phyloP scores from a whole-genome alignment of 2,329 filamentous ascomycete genomes.

The Penicillium sp. region DNA sequence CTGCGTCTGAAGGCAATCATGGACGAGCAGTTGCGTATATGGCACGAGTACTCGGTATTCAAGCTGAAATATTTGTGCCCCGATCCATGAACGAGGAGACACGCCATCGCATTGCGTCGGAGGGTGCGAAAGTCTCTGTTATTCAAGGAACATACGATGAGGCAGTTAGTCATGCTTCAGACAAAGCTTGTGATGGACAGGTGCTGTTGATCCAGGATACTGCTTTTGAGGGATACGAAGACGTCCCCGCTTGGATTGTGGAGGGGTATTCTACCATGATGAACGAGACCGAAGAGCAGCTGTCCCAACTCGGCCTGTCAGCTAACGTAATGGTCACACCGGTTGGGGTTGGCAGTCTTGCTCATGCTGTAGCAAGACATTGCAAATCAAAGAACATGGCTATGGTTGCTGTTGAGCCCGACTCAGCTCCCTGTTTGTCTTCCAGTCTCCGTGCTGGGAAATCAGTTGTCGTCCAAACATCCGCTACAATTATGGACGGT shows the following conservation, averaged over 20 bases:
- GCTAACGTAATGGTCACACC: constrained; percentile 61
- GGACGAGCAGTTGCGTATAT: constrained; percentile 71
- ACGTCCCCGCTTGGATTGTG: constrained; percentile 71
- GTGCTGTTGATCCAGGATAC: constrained; percentile 68
- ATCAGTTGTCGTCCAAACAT: constrained; percentile 54
- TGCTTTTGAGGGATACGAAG: constrained; percentile 64
- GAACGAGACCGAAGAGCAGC: constrained; percentile 64
- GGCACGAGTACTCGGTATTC: constrained; percentile 58
- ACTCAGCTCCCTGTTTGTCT: constrained; percentile 58
- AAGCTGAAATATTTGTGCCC: constrained; percentile 63
- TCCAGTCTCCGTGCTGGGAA: constrained; percentile 50
- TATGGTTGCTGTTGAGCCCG: constrained; percentile 70
- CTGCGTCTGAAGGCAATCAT: constrained; percentile 75
- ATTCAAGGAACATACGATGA: constrained; percentile 64
- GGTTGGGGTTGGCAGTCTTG: constrained; percentile 71
- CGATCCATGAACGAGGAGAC: constrained; percentile 56
- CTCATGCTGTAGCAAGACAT: constrained; percentile 66
- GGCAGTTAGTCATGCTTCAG: constrained; percentile 53
- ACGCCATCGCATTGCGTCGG: constrained; percentile 55
- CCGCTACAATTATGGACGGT: constrained; percentile 69
- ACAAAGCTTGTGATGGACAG: constrained; percentile 35
- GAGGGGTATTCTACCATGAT: constrained; percentile 77
- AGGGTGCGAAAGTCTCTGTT: constrained; percentile 62
- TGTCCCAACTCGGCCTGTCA: constrained; percentile 41
- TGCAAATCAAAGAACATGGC: constrained; percentile 53